Evolutionary conservation across 179 eudicot genomes (phyloP).

Genomic region (Nepenthes alata): DNA sequence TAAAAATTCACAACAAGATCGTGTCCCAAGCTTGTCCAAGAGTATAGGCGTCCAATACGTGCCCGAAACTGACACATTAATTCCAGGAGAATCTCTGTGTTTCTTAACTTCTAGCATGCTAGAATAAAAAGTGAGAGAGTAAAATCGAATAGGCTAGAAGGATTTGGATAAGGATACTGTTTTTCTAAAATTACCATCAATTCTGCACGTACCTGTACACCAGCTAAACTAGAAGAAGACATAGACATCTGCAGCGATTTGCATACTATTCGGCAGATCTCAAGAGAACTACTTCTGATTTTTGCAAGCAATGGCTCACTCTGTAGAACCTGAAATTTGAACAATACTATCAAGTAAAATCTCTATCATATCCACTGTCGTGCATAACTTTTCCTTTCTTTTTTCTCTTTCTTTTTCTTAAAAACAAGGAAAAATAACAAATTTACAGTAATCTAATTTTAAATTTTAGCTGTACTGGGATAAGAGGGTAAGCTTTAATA

Average conservation of each 20-base stretch:
- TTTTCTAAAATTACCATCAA: conserved; percentile 23
- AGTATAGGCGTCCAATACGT: neutral
- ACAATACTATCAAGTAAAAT: conserved; percentile 1
- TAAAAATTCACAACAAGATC: too few species aligned
- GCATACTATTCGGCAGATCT: conserved; percentile 43
- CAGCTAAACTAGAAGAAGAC: conserved; percentile 35
- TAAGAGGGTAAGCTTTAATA: too few species aligned
- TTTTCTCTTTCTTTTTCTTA: neutral
- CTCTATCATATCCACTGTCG: neutral
- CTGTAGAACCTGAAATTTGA: conserved; percentile 45
- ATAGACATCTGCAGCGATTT: conserved; percentile 38
- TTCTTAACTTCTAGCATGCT: neutral
- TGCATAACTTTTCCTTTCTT: neutral
- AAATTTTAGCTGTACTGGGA: too few species aligned
- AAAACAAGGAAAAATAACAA: neutral
- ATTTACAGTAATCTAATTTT: too few species aligned
- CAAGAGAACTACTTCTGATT: conserved; percentile 48
- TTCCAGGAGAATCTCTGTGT: too few species aligned
- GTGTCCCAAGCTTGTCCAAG: neutral
- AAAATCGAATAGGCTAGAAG: neutral
- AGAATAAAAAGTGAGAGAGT: neutral
- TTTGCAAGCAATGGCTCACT: conserved; percentile 50
- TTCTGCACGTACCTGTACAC: conserved; percentile 53
- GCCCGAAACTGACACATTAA: too few species aligned
- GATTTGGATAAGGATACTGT: conserved; percentile 3